These are phyloP conservation scores for Hortaea sp. DNA, from an alignment of 2,329 filamentous ascomycete genomes.

Conservation along the genomic window DNA sequence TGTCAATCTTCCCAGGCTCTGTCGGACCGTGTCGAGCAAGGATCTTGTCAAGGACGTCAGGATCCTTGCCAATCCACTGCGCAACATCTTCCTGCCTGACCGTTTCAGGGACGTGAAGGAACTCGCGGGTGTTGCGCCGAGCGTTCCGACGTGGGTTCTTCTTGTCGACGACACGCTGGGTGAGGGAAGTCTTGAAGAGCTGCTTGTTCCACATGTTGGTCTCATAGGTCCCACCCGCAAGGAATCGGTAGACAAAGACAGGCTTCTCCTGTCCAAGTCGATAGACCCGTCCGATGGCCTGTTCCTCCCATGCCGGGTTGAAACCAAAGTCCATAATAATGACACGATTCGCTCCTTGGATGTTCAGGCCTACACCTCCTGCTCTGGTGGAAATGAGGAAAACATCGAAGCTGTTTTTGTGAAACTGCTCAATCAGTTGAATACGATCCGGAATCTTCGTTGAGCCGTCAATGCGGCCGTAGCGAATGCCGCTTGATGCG, in stretches of 20 bases:
- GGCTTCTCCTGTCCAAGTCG: constrained; percentile 71
- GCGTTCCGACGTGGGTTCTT: constrained; percentile 64
- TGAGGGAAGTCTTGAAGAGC: constrained; percentile 74
- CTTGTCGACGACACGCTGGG: constrained; percentile 71
- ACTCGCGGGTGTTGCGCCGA: constrained; percentile 40
- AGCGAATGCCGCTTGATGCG: constrained; percentile 34
- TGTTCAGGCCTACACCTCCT: constrained; percentile 74
- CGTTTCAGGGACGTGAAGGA: constrained; percentile 49
- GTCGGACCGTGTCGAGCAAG: constrained; percentile 48
- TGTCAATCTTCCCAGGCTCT: constrained; percentile 43
- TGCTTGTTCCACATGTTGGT: constrained; percentile 61
- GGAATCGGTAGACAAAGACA: constrained; percentile 76
- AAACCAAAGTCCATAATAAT: constrained; percentile 77
- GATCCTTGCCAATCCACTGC: constrained; percentile 49
- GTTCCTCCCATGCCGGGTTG: constrained; percentile 73
- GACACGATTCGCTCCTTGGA: constrained; percentile 73
- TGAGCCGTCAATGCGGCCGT: constrained; percentile 56
- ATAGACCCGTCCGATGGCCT: constrained; percentile 78
- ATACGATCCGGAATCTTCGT: constrained; percentile 51
- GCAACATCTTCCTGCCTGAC: constrained; percentile 39
- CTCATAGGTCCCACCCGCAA: constrained; percentile 71
- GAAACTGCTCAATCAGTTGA: constrained; percentile 57
- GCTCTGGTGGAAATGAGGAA: constrained; percentile 77
- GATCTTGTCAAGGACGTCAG: constrained; percentile 50
- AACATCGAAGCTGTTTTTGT: constrained; percentile 44